Evolutionary conservation across 768 basidiomycete species (phyloP), one percentile per base, ranked within the genome.

Genomic region (Leccinum uliginosum): DNA sequence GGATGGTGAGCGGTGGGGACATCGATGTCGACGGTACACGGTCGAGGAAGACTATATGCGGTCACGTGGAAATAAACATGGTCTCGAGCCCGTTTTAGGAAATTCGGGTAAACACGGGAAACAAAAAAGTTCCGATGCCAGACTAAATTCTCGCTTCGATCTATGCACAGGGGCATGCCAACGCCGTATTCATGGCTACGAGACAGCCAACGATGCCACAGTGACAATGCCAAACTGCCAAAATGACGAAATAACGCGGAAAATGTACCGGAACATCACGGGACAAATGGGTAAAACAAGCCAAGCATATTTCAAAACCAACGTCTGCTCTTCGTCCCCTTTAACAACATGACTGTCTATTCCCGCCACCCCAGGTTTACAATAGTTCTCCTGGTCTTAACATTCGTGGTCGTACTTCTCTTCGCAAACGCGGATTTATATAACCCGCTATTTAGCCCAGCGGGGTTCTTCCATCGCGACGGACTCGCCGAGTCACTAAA

Each of bases 1-100:
- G 62, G 35, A 58, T 67, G 43, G 56, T 60, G 54, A 59, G 40
- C n/a, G 71, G 65, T 26, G 52, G 64, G 54, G 60, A 65, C 69
- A 71, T 71, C 55, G 69, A 58, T 44, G 70, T 73, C 62, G 59
- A 38, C 30, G 30, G 30, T 32, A 32, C 12, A 50, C 48, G 23
- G 61, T 29, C 51, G 65, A 69, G 62, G 60, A 56, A 8, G 38
- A 40, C 38, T 54, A 53, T 68, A 71, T 71, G 66, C 57, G 58
- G 62, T 71, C 70, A 71, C 70, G 70, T 73, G 71, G 35, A 1
- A 23, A 21, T 71, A 58, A 71, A 73, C n/a, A n/a, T n/a, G n/a
- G n/a, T n/a, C n/a, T n/a, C n/a, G n/a, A n/a, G n/a, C n/a, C n/a
- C n/a, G n/a, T n/a, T n/a, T n/a, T n/a, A n/a, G n/a, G n/a, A n/a